phyloP scores from a whole-genome alignment of 2,329 filamentous ascomycete genomes.

The Ophiostoma populinum region DNA sequence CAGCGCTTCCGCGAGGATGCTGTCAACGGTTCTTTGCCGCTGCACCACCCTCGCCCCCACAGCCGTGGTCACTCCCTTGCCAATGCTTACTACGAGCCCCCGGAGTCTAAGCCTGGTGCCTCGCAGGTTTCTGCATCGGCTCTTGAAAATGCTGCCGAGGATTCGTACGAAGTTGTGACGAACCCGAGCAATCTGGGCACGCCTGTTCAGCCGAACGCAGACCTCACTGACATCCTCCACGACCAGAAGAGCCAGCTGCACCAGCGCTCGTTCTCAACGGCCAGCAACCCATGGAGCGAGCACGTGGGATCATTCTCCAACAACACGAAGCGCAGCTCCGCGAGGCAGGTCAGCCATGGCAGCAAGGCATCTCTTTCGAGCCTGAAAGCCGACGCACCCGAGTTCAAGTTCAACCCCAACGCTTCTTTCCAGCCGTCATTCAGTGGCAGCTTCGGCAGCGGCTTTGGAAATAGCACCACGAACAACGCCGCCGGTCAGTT shows the following conservation, averaged over 20 bases:
- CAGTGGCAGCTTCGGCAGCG: background rate
- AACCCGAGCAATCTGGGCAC: conserved; percentile 58
- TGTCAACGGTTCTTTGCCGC: conserved; percentile 31
- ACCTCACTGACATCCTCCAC: conserved; percentile 27
- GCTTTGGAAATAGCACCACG: no score
- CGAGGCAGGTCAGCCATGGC: conserved; percentile 37
- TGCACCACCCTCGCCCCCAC: conserved; percentile 60
- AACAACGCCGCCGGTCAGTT: conserved; percentile 22
- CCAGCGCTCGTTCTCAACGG: conserved; percentile 35
- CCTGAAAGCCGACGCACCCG: conserved; percentile 75
- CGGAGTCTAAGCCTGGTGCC: conserved; percentile 26
- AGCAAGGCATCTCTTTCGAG: conserved; percentile 59
- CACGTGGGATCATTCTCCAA: conserved; percentile 21
- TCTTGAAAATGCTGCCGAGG: conserved; percentile 24
- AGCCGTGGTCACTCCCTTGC: conserved; percentile 55
- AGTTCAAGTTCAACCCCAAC: conserved; percentile 61
- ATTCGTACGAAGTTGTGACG: conserved; percentile 51
- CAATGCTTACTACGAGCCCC: conserved; percentile 44
- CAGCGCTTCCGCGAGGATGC: conserved; percentile 36
- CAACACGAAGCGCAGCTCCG: conserved; percentile 17
- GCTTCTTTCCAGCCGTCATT: conserved; percentile 30
- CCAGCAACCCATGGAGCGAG: conserved; percentile 48
- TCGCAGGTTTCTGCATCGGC: background rate
- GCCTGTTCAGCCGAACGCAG: conserved; percentile 34
- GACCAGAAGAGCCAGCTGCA: conserved; percentile 38